Base-by-base conservation (phyloP, 2,329 filamentous ascomycete genomes). In the Chaetothyriales sp. region DNA sequence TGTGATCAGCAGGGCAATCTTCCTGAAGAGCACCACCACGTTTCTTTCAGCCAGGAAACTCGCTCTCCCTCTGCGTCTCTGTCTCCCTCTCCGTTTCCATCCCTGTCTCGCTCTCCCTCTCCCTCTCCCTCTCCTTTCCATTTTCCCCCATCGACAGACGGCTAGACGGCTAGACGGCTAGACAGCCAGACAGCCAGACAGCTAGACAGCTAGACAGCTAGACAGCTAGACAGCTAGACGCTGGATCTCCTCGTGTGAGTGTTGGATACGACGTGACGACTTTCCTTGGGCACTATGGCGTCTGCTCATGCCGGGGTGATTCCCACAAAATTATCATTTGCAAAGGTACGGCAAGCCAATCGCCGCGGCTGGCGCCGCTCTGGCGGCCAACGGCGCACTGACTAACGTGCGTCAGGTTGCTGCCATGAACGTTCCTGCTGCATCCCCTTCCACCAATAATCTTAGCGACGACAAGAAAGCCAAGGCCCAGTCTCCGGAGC, bases 241-340 rank as follows among this genome's bases (percentile, higher is more conserved):
- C 18, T 20, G 29, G 18, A 29, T 40, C 46, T 48, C 19, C 20
- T 20, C 5, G 47, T 50, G 43, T 45, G 46, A 50, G 50, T 56
- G 54, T 56, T 56, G 56, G 57, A 57, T 56, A 59, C 57, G 57
- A 59, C 54, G 58, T 56, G 54, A 59, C 57, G 57, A 57, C 56
- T 60, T 55, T 58, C 55, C 51, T 61, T 60, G 47, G 52, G 44
- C 48, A 57, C 45, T 40, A 62, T 62, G 60, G 60, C 60, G 51
- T 59, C 58, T 50, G 44, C 58, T 55, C 56, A 56, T 37, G 60
- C 66, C 54, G 56, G 52, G 29, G 50, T 59, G 43, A 48, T 53
- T 52, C 57, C 70, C 51, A 70, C 70, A 50, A 81, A 79, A 68
- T 77, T 82, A 61, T 86, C 84, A 44, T 89, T 89, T 73, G 85